These are phyloP conservation scores for Salinomyces thailandicus DNA, from an alignment of 2,329 filamentous ascomycete species.

Conservation along the genomic window DNA sequence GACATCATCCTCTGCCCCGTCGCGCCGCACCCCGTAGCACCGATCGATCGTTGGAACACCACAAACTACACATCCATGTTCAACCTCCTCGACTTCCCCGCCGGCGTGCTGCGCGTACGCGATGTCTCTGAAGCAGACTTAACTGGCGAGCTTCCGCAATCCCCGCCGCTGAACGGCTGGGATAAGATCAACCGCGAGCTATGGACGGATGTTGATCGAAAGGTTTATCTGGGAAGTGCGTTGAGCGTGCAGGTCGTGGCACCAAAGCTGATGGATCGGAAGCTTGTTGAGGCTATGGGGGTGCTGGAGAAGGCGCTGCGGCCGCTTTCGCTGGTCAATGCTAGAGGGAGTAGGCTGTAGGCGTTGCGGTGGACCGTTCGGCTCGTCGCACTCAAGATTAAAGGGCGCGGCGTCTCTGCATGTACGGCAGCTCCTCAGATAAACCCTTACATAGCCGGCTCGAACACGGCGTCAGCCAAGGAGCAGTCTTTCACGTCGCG, in stretches of 20 bases:
- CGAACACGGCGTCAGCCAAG: too few species aligned
- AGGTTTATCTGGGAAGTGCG: constrained; percentile 44
- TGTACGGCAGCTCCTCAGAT: too few species aligned
- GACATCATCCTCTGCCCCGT: constrained; percentile 55
- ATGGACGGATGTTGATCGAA: constrained; percentile 45
- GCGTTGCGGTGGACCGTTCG: too few species aligned
- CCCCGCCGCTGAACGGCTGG: constrained; percentile 42
- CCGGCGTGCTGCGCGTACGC: constrained; percentile 47
- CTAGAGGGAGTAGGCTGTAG: background rate
- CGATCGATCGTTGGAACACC: constrained; percentile 52
- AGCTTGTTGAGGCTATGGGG: constrained; percentile 44
- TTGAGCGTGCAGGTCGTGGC: constrained; percentile 49
- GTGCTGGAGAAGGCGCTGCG: constrained; percentile 36
- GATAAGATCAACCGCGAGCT: constrained; percentile 50
- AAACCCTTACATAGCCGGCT: too few species aligned
- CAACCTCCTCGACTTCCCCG: constrained; percentile 53
- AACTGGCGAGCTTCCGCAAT: constrained; percentile 34
- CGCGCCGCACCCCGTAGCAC: constrained; percentile 53
- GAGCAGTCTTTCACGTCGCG: too few species aligned
- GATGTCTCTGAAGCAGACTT: constrained; percentile 41
- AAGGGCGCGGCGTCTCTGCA: too few species aligned
- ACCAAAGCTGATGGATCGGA: constrained; percentile 45
- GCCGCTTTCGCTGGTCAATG: background rate
- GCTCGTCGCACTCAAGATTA: too few species aligned
- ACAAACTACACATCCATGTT: constrained; percentile 53